Evolutionary conservation across 495 filamentous ascomycete species (phyloP).

Genomic region (Wilcoxina mikolae): DNA sequence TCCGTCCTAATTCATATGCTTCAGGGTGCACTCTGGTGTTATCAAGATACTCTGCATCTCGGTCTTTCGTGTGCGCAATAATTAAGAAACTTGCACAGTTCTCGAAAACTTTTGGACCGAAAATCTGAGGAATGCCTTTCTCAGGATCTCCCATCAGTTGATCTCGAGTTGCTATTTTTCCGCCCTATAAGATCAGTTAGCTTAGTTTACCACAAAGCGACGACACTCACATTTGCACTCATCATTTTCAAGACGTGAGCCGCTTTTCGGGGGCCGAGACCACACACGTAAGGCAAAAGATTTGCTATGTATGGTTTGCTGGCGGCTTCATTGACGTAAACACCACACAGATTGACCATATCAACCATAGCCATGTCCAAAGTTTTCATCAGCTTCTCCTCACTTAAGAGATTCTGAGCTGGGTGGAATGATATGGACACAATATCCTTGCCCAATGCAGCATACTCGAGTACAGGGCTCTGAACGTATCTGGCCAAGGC

Average conservation of each 20-base stretch:
- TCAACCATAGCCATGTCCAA: constrained; percentile 92
- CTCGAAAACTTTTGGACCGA: constrained; percentile 81
- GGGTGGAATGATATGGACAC: constrained; percentile 74
- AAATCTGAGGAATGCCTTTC: constrained; percentile 36
- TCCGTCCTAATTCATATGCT: constrained; percentile 91
- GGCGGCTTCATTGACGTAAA: constrained; percentile 77
- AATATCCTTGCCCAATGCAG: constrained; percentile 74
- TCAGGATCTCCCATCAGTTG: constrained; percentile 69
- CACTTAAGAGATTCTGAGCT: constrained; percentile 71
- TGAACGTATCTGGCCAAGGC: constrained; percentile 81
- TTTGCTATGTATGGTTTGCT: constrained; percentile 63
- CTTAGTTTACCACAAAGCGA: constrained; percentile 4
- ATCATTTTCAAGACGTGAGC: constrained; percentile 76
- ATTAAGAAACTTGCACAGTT: constrained; percentile 92
- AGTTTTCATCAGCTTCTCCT: constrained; percentile 68
- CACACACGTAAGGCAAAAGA: constrained; percentile 79
- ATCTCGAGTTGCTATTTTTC: constrained; percentile 60
- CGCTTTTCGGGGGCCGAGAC: constrained; percentile 85
- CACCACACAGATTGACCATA: constrained; percentile 91
- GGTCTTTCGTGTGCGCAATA: constrained; percentile 70
- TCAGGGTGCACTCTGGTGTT: constrained; percentile 94
- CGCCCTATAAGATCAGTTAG: constrained; percentile 35
- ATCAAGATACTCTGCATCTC: constrained; percentile 77
- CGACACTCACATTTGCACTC: constrained; percentile 46
- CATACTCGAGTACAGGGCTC: constrained; percentile 89